phyloP scores from a whole-genome alignment of 345 rosid genomes.

The Gossypium rotundifolium region DNA sequence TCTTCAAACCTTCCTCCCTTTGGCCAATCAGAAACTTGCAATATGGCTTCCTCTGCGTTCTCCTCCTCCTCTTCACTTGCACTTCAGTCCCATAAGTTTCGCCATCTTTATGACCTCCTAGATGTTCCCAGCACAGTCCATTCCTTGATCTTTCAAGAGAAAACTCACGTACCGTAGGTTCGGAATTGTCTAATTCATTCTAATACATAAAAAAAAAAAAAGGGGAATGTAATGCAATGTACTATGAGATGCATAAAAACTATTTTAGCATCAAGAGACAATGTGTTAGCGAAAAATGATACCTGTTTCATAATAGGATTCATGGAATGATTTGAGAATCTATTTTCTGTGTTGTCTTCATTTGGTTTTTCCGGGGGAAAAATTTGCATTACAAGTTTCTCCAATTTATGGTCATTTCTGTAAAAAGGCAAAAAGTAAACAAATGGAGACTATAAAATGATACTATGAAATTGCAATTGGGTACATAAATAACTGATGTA shows the following conservation, averaged over 20 bases:
- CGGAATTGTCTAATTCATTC: neutral
- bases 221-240: neutral
- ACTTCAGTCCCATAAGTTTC: neutral
- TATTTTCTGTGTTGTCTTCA: neutral
- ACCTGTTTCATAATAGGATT: conserved; percentile 8
- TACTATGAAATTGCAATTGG: neutral
- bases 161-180: neutral
- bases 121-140: neutral
- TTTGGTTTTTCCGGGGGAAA: neutral
- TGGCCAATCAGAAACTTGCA: neutral
- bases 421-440: neutral
- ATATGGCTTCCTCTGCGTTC: neutral
- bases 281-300: neutral
- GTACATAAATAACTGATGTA: neutral
- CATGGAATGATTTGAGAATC: neutral
- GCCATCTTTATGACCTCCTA: neutral
- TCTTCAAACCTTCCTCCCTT: neutral
- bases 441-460: neutral
- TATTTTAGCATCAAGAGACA: neutral
- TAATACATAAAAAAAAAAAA: neutral
- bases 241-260: neutral
- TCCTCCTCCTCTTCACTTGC: conserved; percentile 3
- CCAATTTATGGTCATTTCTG: conserved; percentile 11
- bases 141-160: neutral
- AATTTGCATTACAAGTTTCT: conserved; percentile 6